Percentiles rank a stretch among this genome's conserved stretches.
Evolutionary conservation across 2,329 filamentous ascomycete genomes (phyloP).

Genomic region (Sporothrix schenckii): DNA sequence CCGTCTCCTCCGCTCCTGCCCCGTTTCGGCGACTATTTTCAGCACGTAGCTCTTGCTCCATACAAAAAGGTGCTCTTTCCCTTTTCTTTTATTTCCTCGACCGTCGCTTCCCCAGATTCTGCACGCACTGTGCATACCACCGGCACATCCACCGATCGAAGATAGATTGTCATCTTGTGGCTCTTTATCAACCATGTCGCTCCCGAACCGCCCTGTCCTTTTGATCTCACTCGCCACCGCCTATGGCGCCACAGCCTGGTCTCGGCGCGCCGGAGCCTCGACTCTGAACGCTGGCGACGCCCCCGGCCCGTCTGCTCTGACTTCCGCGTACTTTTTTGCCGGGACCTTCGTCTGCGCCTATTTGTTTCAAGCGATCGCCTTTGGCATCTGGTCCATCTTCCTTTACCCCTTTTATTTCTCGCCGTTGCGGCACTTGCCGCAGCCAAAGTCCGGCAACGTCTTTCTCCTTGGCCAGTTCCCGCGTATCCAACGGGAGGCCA

Average conservation of each 20-base stretch:
- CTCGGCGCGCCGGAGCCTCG: constrained; percentile 11
- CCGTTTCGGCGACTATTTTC: constrained; percentile 18
- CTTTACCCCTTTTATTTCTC: constrained; percentile 57
- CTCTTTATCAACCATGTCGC: constrained; percentile 9
- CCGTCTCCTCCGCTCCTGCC: constrained; percentile 14
- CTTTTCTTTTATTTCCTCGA: background rate
- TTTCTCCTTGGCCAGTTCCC: constrained; percentile 55
- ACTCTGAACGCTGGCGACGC: background rate
- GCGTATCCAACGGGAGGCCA: constrained; percentile 47
- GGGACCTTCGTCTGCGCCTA: constrained; percentile 45
- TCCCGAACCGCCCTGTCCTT: constrained; percentile 1
- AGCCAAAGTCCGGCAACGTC: constrained; percentile 46
- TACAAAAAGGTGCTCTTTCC: background rate
- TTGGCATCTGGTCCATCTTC: constrained; percentile 49
- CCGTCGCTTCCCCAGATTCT: constrained; percentile 5
- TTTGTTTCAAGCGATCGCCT: constrained; percentile 44
- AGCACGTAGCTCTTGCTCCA: background rate
- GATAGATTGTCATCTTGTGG: background rate
- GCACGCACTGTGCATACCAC: background rate
- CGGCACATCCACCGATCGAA: background rate
- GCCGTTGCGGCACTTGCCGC: constrained; percentile 53
- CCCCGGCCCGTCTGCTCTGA: constrained; percentile 30
- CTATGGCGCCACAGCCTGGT: constrained; percentile 28
- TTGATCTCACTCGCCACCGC: constrained; percentile 28
- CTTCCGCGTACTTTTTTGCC: constrained; percentile 43